Percentiles rank a stretch among this genome's conserved stretches.
These are phyloP conservation scores for Marchantia paleacea DNA, from an alignment of 225 moss, liverwort and hornwort genomes.

Conservation along the genomic window DNA sequence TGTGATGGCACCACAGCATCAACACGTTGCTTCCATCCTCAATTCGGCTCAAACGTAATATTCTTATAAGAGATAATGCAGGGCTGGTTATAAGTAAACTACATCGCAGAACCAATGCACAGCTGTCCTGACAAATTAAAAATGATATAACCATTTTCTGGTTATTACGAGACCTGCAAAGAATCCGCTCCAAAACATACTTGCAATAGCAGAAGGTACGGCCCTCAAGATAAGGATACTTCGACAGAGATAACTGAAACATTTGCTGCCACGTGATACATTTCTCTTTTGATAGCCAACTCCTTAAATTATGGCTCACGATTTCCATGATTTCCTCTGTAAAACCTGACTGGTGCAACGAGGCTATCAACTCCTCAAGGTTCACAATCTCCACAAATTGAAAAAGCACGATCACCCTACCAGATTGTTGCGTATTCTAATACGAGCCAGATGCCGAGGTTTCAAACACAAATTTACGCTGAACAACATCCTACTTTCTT, in stretches of 20 bases:
- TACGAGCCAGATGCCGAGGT: conserved; percentile 12
- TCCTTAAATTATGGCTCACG: conserved; percentile 10
- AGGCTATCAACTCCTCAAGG: conserved; percentile 25
- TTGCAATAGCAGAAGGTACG: conserved; percentile 25
- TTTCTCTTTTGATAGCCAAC: conserved; percentile 20
- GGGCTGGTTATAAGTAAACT: conserved; percentile 5
- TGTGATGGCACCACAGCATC: conserved; percentile 13
- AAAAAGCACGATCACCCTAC: conserved; percentile 18
- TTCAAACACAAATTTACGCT: conserved; percentile 22
- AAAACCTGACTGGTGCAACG: conserved; percentile 9
- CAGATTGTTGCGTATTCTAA: conserved; percentile 5
- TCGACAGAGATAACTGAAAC: conserved; percentile 20
- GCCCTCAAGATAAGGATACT: conserved; percentile 23
- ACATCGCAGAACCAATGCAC: conserved; percentile 5
- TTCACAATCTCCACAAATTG: conserved; percentile 22
- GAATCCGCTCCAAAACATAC: conserved; percentile 8
- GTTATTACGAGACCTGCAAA: conserved; percentile 17
- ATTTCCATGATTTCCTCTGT: conserved; percentile 19
- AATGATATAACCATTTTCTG: conserved; percentile 19
- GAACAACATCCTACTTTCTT: conserved; percentile 53
- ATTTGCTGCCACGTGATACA: conserved; percentile 22
- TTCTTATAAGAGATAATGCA: neutral
- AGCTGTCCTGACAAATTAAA: conserved; percentile 17
- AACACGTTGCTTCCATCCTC: conserved; percentile 14
- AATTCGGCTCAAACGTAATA: conserved; percentile 14